Conservation (phyloP, 2,329 filamentous ascomycete species). For the Trichoderma atroviride region DNA sequence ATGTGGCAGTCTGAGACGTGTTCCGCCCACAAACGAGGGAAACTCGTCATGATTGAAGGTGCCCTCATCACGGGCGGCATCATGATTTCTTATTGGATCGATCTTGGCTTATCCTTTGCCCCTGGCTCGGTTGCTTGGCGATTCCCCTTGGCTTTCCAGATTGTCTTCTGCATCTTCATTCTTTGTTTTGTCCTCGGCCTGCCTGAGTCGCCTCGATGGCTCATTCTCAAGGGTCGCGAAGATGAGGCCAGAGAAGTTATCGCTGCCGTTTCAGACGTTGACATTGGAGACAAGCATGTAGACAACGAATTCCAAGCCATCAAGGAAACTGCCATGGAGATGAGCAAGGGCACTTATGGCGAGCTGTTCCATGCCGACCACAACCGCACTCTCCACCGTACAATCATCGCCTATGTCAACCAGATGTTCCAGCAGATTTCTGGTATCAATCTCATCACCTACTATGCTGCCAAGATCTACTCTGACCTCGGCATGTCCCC, state of each 20-base stretch:
- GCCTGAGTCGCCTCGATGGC: constrained; percentile 57
- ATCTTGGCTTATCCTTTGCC: constrained; percentile 59
- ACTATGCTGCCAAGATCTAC: constrained; percentile 65
- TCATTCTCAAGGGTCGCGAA: constrained; percentile 50
- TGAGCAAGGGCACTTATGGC: constrained; percentile 61
- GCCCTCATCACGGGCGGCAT: constrained; percentile 60
- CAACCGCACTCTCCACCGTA: constrained; percentile 60
- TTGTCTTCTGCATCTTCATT: constrained; percentile 62
- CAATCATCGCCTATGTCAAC: constrained; percentile 62
- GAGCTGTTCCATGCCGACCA: constrained; percentile 61
- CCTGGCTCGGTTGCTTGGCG: constrained; percentile 51
- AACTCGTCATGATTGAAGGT: constrained; percentile 63
- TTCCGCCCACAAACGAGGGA: constrained; percentile 59
- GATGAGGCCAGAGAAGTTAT: constrained; percentile 53
- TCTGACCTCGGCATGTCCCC: constrained; percentile 55
- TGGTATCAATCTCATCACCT: constrained; percentile 65
- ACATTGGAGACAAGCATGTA: constrained; percentile 59
- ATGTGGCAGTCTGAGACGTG: constrained; percentile 66
- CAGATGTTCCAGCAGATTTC: constrained; percentile 69
- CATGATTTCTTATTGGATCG: constrained; percentile 63
- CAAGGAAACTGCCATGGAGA: constrained; percentile 69
- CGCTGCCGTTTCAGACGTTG: constrained; percentile 57
- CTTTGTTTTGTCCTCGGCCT: constrained; percentile 54
- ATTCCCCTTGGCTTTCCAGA: constrained; percentile 60
- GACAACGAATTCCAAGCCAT: constrained; percentile 62